Evolutionary conservation across 1,139 yeast species (phyloP).

Genomic region (Nakaseomyces bracarensis): DNA sequence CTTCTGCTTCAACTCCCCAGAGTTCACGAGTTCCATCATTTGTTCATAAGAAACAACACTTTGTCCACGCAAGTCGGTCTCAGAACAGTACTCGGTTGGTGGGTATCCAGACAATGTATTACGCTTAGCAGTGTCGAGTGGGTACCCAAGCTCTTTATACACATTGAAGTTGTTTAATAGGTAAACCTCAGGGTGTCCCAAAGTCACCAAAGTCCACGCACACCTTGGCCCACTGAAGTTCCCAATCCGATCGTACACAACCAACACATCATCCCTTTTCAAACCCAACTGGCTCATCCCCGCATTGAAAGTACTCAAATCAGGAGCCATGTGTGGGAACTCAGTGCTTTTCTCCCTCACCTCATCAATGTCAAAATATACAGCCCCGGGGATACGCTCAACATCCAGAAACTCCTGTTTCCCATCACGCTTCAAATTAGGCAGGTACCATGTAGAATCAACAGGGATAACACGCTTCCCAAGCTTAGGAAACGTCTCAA

Average conservation of each 20-base stretch:
- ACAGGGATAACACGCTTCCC: constrained; percentile 50
- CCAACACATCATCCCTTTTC: constrained; percentile 45
- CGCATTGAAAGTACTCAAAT: constrained; percentile 43
- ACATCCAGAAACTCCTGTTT: constrained; percentile 43
- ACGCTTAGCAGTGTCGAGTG: constrained; percentile 32
- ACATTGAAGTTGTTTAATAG: constrained; percentile 60
- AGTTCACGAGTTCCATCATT: constrained; percentile 42
- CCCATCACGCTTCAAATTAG: constrained; percentile 58
- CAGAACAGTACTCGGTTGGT: constrained; percentile 36
- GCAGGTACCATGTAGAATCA: constrained; percentile 92
- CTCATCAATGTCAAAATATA: constrained; percentile 73
- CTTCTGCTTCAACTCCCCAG: constrained; percentile 39
- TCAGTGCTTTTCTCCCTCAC: constrained; percentile 48
- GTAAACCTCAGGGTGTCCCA: constrained; percentile 62
- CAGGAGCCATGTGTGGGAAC: constrained; percentile 89
- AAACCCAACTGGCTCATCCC: constrained; percentile 42
- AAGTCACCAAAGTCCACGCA: constrained; percentile 77
- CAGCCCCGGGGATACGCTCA: constrained; percentile 56
- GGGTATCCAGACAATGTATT: constrained; percentile 33
- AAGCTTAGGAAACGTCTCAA: constrained; percentile 16
- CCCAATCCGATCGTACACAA: constrained; percentile 81
- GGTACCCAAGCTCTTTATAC: constrained; percentile 39
- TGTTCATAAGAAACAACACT: constrained; percentile 47
- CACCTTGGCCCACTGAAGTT: constrained; percentile 84
- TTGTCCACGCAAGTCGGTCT: constrained; percentile 44